A percentile compares a stretch with the other conserved stretches of the same genome.
These are phyloP conservation scores for Eucommia ulmoides DNA, from an alignment of 257 asterid genomes.

Conservation along the genomic window DNA sequence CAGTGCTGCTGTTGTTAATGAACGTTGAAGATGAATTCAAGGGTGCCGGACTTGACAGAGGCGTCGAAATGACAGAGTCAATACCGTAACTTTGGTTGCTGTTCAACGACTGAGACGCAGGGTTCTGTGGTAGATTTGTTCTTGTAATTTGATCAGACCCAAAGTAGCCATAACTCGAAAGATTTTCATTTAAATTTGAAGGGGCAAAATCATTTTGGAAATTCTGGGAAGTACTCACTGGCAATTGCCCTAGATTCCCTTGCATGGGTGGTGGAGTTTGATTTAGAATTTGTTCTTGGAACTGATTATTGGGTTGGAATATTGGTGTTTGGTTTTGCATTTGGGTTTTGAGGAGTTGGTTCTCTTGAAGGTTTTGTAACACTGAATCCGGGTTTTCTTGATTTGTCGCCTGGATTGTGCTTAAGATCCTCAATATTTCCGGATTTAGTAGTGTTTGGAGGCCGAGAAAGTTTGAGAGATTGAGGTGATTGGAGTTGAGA, in stretches of 20 bases:
- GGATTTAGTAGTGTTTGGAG: slow-evolving; percentile 70
- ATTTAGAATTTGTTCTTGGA: slow-evolving; percentile 18
- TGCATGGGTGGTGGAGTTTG: slow-evolving; percentile 19
- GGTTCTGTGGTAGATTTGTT: slow-evolving; percentile 30
- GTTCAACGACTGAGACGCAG: slow-evolving; percentile 8
- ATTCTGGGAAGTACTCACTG: slow-evolving; percentile 19
- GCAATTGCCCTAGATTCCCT: slow-evolving; percentile 15
- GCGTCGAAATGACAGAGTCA: slow-evolving; percentile 28
- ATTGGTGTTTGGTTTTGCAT: no score
- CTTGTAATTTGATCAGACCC: slow-evolving; percentile 16
- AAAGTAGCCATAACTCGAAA: slow-evolving; percentile 14
- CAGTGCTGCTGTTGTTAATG: slow-evolving; percentile 12
- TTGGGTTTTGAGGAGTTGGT: no score
- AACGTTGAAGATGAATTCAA: slow-evolving; percentile 17
- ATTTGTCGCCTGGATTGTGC: slow-evolving; percentile 26
- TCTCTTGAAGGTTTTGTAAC: no score
- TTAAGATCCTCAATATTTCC: slow-evolving; percentile 36
- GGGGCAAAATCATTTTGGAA: slow-evolving; percentile 23
- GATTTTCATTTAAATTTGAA: slow-evolving; percentile 15
- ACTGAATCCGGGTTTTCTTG: slow-evolving; percentile 26
- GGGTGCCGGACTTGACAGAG: slow-evolving; percentile 17
- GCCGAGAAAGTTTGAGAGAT: slow-evolving; percentile 42
- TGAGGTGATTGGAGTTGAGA: slow-evolving; percentile 40
- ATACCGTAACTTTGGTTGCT: slow-evolving; percentile 7
- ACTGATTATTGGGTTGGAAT: slow-evolving; percentile 25